phyloP scores from a whole-genome alignment of 2,329 filamentous ascomycete genomes.

The Penicillium verrucosum region DNA sequence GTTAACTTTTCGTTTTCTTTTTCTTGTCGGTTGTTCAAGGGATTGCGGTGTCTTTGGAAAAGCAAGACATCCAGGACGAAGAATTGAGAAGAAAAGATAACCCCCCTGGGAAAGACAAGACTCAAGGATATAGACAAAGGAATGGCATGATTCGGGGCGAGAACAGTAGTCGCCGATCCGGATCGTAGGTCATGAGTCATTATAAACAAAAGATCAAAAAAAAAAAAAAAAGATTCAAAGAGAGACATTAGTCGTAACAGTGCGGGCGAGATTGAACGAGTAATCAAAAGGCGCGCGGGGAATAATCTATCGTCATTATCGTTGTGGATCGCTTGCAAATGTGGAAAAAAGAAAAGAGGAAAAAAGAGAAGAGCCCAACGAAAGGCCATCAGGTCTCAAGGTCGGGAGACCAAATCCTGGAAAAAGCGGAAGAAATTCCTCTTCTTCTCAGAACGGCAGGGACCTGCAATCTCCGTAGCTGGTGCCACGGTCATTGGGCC shows the following conservation, averaged over 20 bases:
- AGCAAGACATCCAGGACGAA: background rate
- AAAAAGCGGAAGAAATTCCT: conserved; percentile 46
- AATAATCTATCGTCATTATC: conserved; percentile 31
- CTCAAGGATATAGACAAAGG: conserved; percentile 20
- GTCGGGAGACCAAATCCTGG: conserved; percentile 40
- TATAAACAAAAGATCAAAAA: conserved; percentile 7
- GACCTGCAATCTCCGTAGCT: conserved; percentile 42
- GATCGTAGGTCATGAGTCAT: conserved; percentile 31
- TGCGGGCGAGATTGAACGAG: conserved; percentile 21
- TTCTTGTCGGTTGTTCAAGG: background rate
- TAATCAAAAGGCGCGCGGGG: conserved; percentile 13
- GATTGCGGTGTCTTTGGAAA: background rate
- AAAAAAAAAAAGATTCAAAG: conserved; percentile 8
- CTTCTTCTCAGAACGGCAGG: conserved; percentile 42
- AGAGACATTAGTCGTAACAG: conserved; percentile 35
- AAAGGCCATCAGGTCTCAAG: conserved; percentile 13
- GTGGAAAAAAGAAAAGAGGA: background rate
- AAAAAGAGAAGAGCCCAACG: background rate
- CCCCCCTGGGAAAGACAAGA: conserved; percentile 5
- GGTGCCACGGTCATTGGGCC: conserved; percentile 72
- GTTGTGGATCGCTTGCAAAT: conserved; percentile 14
- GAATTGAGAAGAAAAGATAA: background rate
- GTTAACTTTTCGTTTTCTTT: background rate
- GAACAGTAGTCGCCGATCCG: conserved; percentile 34
- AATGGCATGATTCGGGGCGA: conserved; percentile 32